A percentile compares a stretch with the other conserved stretches of the same genome.
Evolutionary conservation across 345 rosid genomes (phyloP).

Genomic region (Theobroma cacao): DNA sequence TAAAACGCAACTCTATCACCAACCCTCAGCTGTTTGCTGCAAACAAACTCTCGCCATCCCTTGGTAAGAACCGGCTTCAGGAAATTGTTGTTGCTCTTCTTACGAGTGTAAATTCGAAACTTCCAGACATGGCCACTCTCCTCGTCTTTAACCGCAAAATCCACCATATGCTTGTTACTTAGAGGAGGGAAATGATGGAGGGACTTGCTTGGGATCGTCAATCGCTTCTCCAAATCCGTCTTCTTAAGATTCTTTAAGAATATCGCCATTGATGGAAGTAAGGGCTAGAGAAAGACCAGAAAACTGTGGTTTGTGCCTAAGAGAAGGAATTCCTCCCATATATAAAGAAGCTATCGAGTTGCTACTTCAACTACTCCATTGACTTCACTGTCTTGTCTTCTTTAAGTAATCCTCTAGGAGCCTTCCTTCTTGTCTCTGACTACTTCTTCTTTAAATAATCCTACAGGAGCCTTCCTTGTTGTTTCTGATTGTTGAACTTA

Average conservation of each 20-base stretch:
- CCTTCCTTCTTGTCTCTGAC: too few species aligned
- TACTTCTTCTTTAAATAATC: too few species aligned
- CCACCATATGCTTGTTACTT: neutral
- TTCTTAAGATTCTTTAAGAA: neutral
- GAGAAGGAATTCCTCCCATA: too few species aligned
- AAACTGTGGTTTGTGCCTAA: too few species aligned
- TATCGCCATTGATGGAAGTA: neutral
- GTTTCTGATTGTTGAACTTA: too few species aligned
- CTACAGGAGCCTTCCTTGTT: too few species aligned
- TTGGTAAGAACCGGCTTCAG: conserved; percentile 6
- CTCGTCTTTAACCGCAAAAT: neutral
- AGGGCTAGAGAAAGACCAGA: too few species aligned
- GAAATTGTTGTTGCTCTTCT: neutral
- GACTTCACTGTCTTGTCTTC: too few species aligned
- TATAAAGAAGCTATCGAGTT: too few species aligned
- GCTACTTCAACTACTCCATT: too few species aligned
- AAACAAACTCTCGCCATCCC: conserved; percentile 17
- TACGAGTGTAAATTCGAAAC: conserved; percentile 5
- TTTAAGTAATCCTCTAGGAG: too few species aligned
- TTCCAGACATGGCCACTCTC: neutral
- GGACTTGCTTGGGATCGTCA: neutral
- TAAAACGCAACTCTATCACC: conserved; percentile 12
- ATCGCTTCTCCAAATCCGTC: neutral
- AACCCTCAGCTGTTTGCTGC: neutral
- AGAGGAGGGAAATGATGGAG: neutral